Base-by-base conservation (phyloP, 2,329 filamentous ascomycete genomes). In the Amylocarpus encephaloides region DNA sequence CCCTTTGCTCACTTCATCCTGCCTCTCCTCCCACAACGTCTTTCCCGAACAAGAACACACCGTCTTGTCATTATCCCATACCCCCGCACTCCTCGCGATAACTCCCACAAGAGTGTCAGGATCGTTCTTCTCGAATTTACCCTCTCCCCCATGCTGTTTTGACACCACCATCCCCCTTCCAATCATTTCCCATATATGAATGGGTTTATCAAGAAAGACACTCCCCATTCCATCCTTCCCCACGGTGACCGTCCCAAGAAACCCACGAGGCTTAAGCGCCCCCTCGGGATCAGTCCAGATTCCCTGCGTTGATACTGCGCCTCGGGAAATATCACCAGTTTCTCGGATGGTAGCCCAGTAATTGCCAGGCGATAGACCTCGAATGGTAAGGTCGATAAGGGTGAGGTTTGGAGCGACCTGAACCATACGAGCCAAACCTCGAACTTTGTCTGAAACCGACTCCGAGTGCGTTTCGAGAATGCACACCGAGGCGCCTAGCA, bases 61-160 rank as follows among this genome's bases (percentile, higher is more conserved):
- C 41, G 88, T 95, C 78, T 97, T 98, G 67, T 96, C 89, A 63
- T 98, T 95, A 68, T 96, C 92, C 93, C 93, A 98, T 54, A 95
- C 86, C n/a, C 93, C 93, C 13, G 93, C 92, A 68, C 91, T 96
- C 65, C 93, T 78, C 43, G 93, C 93, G 70, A 98, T 88, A 46
- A 98, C 91, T 7, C 93, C 93, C 2, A 95, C 88, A 45, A 96
- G 74, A 16, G 90, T 95, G 67, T 94, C 82, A 49, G 83, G 77
- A 65, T 95, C 88, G 59, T 95, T 91, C 61, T 76, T 75, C 60
- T 84, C 71, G 64, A 79, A 75, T 49, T 73, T 74, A 1, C 73
- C 76, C 34, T 82, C 78, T 51, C 73, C 73, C 59, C 83, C 79
- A 51, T 80, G 72, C 68, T 82, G 75, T 54, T 67, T 83, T 40